phyloP scores from a whole-genome alignment of 2,329 filamentous ascomycete genomes.

The Didymella glomerata region DNA sequence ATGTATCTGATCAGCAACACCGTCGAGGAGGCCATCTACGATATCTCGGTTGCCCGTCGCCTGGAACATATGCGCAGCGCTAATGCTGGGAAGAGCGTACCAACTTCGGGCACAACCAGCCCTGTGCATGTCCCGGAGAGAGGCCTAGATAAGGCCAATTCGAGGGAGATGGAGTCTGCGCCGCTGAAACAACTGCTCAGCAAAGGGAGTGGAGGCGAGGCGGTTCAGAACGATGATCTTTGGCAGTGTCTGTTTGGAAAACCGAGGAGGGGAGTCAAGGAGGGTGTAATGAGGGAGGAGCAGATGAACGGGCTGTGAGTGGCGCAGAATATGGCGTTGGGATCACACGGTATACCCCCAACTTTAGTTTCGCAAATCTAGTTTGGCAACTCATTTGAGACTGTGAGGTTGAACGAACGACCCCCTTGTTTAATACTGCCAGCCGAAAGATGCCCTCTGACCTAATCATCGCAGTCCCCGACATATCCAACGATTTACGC shows the following conservation, averaged over 20 bases:
- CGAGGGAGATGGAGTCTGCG: conserved; percentile 79
- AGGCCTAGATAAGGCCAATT: conserved; percentile 82
- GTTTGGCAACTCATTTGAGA: neutral
- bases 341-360: neutral
- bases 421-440: neutral
- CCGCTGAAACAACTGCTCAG: conserved; percentile 75
- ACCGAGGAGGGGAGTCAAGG: conserved; percentile 4
- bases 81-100: neutral
- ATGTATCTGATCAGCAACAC: conserved; percentile 92
- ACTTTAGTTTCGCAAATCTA: neutral
- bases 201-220: conserved; percentile 76
- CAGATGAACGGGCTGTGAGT: conserved; percentile 50
- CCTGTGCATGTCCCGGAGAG: conserved; percentile 60
- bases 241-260: conserved; percentile 89
- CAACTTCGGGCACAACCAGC: conserved; percentile 36
- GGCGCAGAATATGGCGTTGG: conserved; percentile 53
- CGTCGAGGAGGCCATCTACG: conserved; percentile 91
- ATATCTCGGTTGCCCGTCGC: conserved; percentile 80
- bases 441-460: neutral
- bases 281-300: conserved; percentile 1
- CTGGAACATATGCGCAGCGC: conserved; percentile 74
- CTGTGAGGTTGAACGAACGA: neutral
- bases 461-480: neutral
- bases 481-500: neutral
- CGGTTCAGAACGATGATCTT: conserved; percentile 78